Percentiles rank a stretch among this genome's conserved stretches.
phyloP scores from a whole-genome alignment of 2,329 filamentous ascomycete genomes.

The Trichoderma brevicompactum region DNA sequence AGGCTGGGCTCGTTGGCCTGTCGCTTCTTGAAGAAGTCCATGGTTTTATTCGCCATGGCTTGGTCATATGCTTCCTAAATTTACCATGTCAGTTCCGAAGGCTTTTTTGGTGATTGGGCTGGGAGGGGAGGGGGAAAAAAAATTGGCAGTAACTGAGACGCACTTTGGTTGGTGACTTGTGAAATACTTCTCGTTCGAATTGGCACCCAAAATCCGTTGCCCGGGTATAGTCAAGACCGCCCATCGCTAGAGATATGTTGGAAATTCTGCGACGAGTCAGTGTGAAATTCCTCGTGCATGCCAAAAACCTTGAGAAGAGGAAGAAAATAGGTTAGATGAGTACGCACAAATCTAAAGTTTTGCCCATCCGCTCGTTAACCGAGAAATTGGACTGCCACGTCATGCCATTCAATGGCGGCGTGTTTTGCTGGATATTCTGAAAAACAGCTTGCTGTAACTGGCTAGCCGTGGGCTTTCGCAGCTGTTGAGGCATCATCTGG shows the following conservation, averaged over 20 bases:
- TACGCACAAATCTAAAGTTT: slow-evolving; percentile 50
- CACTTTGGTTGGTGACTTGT: slow-evolving; percentile 55
- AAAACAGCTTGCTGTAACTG: slow-evolving; percentile 49
- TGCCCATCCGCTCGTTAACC: slow-evolving; percentile 49
- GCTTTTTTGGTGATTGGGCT: background rate
- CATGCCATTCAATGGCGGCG: slow-evolving; percentile 39
- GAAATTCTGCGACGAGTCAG: slow-evolving; percentile 49
- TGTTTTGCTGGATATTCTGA: slow-evolving; percentile 45
- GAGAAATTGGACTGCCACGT: slow-evolving; percentile 48
- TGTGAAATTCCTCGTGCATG: background rate
- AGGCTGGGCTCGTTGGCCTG: slow-evolving; percentile 55
- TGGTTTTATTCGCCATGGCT: slow-evolving; percentile 50
- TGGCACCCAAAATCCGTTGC: slow-evolving; percentile 49
- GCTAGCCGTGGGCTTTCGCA: slow-evolving; percentile 40
- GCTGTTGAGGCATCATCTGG: slow-evolving; percentile 52
- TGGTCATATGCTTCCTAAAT: slow-evolving; percentile 56
- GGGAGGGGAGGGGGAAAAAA: background rate
- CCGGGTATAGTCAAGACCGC: slow-evolving; percentile 46
- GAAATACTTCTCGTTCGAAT: slow-evolving; percentile 55
- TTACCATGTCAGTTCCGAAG: background rate
- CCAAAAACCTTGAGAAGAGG: background rate
- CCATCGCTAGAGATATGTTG: slow-evolving; percentile 54
- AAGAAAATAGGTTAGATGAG: slow-evolving; percentile 3
- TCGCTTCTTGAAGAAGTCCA: slow-evolving; percentile 56
- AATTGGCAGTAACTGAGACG: slow-evolving; percentile 25